Evolutionary conservation across 495 filamentous ascomycete genomes (phyloP).

Genomic region (Penicillium chermesinum): DNA sequence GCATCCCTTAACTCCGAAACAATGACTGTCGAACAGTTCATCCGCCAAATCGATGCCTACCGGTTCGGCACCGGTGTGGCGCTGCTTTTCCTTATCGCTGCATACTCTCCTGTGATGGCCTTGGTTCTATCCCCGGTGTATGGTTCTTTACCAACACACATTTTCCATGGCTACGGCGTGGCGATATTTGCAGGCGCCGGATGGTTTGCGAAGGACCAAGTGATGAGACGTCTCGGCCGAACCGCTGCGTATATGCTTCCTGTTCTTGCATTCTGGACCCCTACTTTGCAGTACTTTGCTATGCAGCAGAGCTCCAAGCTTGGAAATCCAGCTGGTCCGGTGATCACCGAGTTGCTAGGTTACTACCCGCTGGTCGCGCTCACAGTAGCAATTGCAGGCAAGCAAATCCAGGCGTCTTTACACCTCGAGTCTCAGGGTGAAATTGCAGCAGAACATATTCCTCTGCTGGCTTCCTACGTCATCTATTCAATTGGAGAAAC

Average conservation of each 20-base stretch:
- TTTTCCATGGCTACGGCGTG: constrained; percentile 65
- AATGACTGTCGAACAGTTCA: constrained; percentile 25
- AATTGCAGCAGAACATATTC: constrained; percentile 50
- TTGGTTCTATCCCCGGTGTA: constrained; percentile 78
- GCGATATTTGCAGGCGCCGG: constrained; percentile 57
- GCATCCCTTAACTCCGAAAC: constrained; percentile 15
- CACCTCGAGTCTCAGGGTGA: constrained; percentile 54
- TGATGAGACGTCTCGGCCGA: constrained; percentile 36
- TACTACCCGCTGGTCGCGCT: constrained; percentile 69
- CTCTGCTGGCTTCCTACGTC: constrained; percentile 56
- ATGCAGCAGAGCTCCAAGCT: constrained; percentile 57
- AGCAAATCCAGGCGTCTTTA: constrained; percentile 51
- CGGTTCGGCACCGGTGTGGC: constrained; percentile 30
- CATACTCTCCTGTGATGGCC: constrained; percentile 69
- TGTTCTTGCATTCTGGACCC: constrained; percentile 67
- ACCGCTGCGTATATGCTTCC: constrained; percentile 51
- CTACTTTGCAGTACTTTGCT: constrained; percentile 63
- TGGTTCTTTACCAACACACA: constrained; percentile 67
- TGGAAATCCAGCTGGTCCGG: constrained; percentile 64
- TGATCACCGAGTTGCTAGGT: constrained; percentile 66
- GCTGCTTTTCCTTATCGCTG: constrained; percentile 63
- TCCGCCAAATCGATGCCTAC: constrained; percentile 26
- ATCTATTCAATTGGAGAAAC: constrained; percentile 58
- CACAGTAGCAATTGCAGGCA: constrained; percentile 59
- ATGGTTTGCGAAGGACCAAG: constrained; percentile 53